These are phyloP conservation scores for Plantago coronopus DNA, from an alignment of 305 asterid species.

Conservation along the genomic window DNA sequence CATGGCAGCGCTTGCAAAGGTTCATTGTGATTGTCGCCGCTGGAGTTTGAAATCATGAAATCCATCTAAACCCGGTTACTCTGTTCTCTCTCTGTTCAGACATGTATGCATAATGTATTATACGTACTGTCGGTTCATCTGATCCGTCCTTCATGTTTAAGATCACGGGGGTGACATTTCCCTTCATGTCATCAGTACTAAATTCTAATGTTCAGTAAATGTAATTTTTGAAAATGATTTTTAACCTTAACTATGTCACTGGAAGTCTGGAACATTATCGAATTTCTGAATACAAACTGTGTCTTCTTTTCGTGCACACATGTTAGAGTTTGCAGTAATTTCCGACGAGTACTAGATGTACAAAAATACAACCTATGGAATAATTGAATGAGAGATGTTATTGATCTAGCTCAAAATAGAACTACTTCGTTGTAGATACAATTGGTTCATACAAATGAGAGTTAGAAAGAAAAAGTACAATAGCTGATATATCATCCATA, in stretches of 20 bases:
- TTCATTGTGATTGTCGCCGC: slow-evolving; percentile 68
- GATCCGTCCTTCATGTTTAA: too few relatives aligned
- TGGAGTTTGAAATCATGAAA: slow-evolving; percentile 39
- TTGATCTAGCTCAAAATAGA: slow-evolving; percentile 3
- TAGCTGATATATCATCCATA: slow-evolving; percentile 92
- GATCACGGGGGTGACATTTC: background rate
- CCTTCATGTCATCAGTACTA: background rate
- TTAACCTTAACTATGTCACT: too few relatives aligned
- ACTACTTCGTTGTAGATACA: slow-evolving; percentile 32
- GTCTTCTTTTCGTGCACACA: background rate
- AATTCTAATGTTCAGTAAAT: too few relatives aligned
- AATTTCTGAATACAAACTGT: too few relatives aligned
- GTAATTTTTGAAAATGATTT: too few relatives aligned
- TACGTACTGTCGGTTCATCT: too few relatives aligned
- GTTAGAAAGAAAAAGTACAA: slow-evolving; percentile 71
- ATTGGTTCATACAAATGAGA: slow-evolving; percentile 39
- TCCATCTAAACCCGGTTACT: slow-evolving; percentile 6
- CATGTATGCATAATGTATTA: background rate
- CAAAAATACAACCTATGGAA: background rate
- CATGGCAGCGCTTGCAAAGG: slow-evolving; percentile 85
- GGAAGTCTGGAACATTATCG: too few relatives aligned
- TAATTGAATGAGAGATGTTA: slow-evolving; percentile 5
- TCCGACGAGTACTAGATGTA: background rate
- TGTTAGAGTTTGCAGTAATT: background rate
- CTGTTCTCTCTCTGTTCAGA: slow-evolving; percentile 2